Base-by-base conservation (phyloP, 768 basidiomycete species). In the Mycena haematopus region DNA sequence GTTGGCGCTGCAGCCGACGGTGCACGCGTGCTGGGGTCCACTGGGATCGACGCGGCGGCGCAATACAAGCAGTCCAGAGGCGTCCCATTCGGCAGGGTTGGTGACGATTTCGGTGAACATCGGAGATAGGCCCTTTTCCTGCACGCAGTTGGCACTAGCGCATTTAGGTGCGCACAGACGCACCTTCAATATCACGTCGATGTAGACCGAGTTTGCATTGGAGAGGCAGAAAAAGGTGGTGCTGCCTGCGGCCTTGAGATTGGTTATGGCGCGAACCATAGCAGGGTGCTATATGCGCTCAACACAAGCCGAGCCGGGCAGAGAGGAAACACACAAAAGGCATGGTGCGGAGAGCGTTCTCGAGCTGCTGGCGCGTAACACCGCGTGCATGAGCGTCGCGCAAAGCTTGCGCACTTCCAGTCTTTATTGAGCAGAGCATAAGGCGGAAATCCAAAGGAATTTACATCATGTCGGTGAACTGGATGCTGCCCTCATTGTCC, bases 401-500 rank as follows among this genome's bases (percentile, higher is more conserved):
- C 57, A 97, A 82, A 56, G 83, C 86, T 70, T 83, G 82, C n/a
- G 86, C 89, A 58, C 91, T 90, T 65, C 8, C 52, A 57, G 19
- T 35, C 22, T 6, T 47, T 52, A 66, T 45, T 55, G 29, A 55
- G 53, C 58, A 63, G 40, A 56, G 52, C 51, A 58, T 19, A 6
- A 27, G 15, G 25, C 46, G 25, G 42, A 31, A 8, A 46, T 15
- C 58, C n/a, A 25, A 68, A 31, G 29, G 29, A 31, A 31, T 87
- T 78, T 75, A 98, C 96, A 98, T 87, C 38, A 97, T 85, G 79
- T 99, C 97, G 3, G 96, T 98, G 90, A 95, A 99, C 72, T 97
- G 93, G 27, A 82, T 72, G 63, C 83, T 75, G 9, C 75, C 68
- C 73, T 92, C 84, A 68, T 87, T 79, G 24, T 78, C 80, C 71